Percentiles rank a stretch among this genome's conserved stretches.
Conservation (phyloP, 2,329 filamentous ascomycete genomes). For the Onygenales sp. region DNA sequence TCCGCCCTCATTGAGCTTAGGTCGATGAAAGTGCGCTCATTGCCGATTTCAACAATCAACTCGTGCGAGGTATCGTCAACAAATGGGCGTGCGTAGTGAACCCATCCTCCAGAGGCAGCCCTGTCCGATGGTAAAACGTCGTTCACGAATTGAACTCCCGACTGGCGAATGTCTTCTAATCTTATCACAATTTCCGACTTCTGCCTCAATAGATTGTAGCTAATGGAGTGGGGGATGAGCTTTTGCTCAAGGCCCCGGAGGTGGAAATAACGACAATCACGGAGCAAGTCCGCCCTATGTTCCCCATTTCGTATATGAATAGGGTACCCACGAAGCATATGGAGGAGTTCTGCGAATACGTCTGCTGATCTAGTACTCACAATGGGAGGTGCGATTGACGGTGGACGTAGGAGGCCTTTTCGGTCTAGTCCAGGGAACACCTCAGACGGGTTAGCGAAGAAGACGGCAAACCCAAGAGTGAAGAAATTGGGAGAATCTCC, state of each 20-base stretch:
- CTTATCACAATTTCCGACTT: conserved; percentile 69
- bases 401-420: conserved; percentile 70
- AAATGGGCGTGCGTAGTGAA: conserved; percentile 76
- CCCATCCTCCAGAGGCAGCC: conserved; percentile 40
- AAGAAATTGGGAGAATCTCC: conserved; percentile 97
- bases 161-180: conserved; percentile 80
- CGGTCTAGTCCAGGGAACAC: conserved; percentile 80
- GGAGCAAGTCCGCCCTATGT: conserved; percentile 67
- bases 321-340: conserved; percentile 74
- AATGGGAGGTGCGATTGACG: conserved; percentile 71
- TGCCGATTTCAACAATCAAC: conserved; percentile 70
- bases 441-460: conserved; percentile 71
- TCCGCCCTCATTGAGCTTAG: conserved; percentile 49
- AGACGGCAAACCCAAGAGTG: conserved; percentile 76
- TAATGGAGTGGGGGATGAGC: conserved; percentile 66
- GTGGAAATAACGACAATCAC: conserved; percentile 87
- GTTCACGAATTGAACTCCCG: conserved; percentile 59
- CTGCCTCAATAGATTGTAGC: conserved; percentile 60
- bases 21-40: conserved; percentile 53
- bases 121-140: conserved; percentile 30
- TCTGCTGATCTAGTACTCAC: conserved; percentile 76
- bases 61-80: conserved; percentile 66
- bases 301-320: conserved; percentile 64
- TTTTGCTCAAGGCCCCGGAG: conserved; percentile 85
- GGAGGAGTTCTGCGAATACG: conserved; percentile 72